Evolutionary conservation across 2,329 filamentous ascomycete genomes (phyloP).

Genomic region (Aspergillus hiratsukae): DNA sequence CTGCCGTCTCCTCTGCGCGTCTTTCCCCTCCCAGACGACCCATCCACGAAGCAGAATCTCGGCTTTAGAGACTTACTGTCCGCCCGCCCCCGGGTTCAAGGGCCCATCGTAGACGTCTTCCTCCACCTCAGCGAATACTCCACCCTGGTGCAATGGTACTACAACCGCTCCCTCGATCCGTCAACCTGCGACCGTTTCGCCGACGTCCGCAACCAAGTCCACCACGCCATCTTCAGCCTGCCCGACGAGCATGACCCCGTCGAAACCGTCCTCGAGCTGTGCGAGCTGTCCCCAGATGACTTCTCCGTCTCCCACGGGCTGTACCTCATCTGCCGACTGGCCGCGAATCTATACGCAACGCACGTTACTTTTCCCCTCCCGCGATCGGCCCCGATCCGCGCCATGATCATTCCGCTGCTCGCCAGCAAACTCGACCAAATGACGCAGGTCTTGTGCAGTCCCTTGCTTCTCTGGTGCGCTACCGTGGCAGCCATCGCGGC

Average conservation of each 20-base stretch:
- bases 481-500: neutral
- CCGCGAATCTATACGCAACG: neutral
- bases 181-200: neutral
- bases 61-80: constrained; percentile 3
- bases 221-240: constrained; percentile 2
- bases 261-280: neutral
- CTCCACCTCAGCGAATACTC: constrained; percentile 5
- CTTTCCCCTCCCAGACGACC: neutral
- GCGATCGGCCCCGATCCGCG: neutral
- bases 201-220: constrained; percentile 1
- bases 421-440: neutral
- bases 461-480: constrained; percentile 1
- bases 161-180: neutral
- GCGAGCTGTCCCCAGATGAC: neutral
- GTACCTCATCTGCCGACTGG: constrained; percentile 2
- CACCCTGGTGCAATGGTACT: constrained; percentile 1
- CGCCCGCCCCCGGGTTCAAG: constrained; percentile 1
- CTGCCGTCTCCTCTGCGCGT: neutral
- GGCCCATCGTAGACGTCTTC: neutral
- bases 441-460: neutral
- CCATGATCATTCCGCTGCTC: neutral
- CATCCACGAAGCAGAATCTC: neutral
- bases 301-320: neutral
- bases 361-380: constrained; percentile 6
- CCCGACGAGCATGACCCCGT: neutral